Evolutionary conservation across 2,329 filamentous ascomycete species (phyloP).

Genomic region (Fusarium marasasianum): DNA sequence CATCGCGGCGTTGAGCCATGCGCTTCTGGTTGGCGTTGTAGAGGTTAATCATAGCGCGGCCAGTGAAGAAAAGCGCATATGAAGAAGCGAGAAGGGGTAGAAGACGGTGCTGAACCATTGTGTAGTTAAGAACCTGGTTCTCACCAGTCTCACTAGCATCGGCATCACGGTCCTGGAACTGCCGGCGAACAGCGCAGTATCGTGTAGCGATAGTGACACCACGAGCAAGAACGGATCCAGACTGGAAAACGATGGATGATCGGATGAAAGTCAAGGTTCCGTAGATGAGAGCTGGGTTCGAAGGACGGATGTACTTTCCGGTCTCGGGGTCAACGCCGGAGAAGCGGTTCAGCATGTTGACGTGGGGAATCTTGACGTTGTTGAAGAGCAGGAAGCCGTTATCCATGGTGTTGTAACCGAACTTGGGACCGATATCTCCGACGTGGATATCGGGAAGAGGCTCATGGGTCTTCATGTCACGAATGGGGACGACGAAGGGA

Average conservation of each 20-base stretch:
- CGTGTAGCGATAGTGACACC: constrained; percentile 82
- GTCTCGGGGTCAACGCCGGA: constrained; percentile 74
- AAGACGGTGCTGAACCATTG: constrained; percentile 80
- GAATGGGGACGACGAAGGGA: constrained; percentile 80
- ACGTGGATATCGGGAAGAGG: constrained; percentile 76
- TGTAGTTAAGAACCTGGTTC: constrained; percentile 82
- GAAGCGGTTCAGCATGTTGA: constrained; percentile 78
- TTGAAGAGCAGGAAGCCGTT: constrained; percentile 84
- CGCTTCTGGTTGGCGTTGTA: constrained; percentile 78
- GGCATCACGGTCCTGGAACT: constrained; percentile 80
- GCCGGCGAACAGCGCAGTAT: constrained; percentile 77
- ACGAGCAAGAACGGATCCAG: constrained; percentile 75
- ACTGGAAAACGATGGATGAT: constrained; percentile 77
- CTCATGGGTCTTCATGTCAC: constrained; percentile 75
- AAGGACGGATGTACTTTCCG: constrained; percentile 72
- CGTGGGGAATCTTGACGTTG: constrained; percentile 75
- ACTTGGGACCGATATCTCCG: constrained; percentile 84
- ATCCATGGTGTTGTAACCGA: constrained; percentile 84
- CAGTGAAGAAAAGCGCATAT: constrained; percentile 83
- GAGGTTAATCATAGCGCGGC: constrained; percentile 77
- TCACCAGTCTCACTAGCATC: constrained; percentile 66
- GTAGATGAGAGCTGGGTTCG: constrained; percentile 74
- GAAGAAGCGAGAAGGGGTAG: constrained; percentile 77
- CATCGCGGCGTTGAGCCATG: constrained; percentile 59
- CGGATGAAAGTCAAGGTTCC: constrained; percentile 81